Evolutionary conservation across 306 rosid genomes (phyloP).

Genomic region (Sophora flavescens): DNA sequence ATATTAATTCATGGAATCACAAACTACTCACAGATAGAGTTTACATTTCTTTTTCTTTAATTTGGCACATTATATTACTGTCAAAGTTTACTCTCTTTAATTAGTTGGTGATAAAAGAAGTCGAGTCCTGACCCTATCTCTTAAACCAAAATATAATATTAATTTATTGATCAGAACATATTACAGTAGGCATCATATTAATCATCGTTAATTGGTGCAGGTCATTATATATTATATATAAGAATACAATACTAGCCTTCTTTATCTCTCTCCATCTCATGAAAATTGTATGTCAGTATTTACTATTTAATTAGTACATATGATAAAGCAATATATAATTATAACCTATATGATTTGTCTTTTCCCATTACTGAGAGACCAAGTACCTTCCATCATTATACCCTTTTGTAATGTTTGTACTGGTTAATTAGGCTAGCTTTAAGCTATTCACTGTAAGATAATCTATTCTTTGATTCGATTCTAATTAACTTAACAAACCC

Average conservation of each 20-base stretch:
- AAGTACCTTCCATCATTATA: constrained; percentile 10
- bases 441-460: neutral
- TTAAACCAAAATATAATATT: constrained; percentile 5
- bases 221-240: neutral
- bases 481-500: neutral
- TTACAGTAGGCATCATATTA: constrained; percentile 17
- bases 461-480: neutral
- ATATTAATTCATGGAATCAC: constrained; percentile 45
- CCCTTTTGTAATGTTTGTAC: constrained; percentile 8
- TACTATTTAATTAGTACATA: no score
- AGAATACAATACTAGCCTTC: neutral
- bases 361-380: constrained; percentile 9
- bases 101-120: constrained; percentile 25
- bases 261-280: constrained; percentile 5
- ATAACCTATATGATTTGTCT: constrained; percentile 19
- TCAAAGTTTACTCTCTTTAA: constrained; percentile 32
- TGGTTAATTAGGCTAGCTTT: neutral
- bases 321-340: neutral
- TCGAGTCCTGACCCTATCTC: neutral
- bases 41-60: neutral
- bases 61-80: constrained; percentile 27
- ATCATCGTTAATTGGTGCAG: constrained; percentile 16
- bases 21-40: constrained; percentile 23
- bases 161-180: neutral
- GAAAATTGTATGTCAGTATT: constrained; percentile 32